A percentile compares a stretch with the other conserved stretches of the same genome.
Evolutionary conservation across 225 moss, liverwort and hornwort species (phyloP).

Genomic region (Polytrichum formosum): DNA sequence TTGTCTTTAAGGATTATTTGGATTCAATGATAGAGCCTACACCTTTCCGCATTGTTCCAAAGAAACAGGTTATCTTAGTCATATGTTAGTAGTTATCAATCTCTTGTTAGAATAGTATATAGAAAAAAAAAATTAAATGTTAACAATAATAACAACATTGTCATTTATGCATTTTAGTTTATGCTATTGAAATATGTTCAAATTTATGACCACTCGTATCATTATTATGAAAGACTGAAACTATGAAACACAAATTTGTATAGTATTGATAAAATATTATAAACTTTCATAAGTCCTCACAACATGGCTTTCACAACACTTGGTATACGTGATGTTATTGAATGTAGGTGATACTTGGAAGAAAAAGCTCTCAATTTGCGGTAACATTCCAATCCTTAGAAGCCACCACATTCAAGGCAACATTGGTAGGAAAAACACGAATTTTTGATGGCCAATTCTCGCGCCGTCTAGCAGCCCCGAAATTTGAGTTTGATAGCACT

Average conservation of each 20-base stretch:
- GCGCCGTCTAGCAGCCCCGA: slow-evolving; percentile 31
- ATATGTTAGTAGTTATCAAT: no score
- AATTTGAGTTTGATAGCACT: slow-evolving; percentile 63
- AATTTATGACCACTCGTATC: no score
- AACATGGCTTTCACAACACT: no score
- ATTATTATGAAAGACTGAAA: no score
- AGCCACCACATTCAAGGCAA: slow-evolving; percentile 44
- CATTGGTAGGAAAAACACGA: slow-evolving; percentile 56
- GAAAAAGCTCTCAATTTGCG: slow-evolving; percentile 67
- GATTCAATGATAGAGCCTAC: slow-evolving; percentile 19
- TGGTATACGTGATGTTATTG: neutral
- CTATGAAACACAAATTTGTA: no score
- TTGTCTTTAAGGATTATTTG: slow-evolving; percentile 64
- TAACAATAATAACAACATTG: no score
- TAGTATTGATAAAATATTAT: no score
- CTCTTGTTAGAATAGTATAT: no score
- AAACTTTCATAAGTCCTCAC: no score
- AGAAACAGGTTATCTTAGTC: slow-evolving; percentile 29
- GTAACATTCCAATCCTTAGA: slow-evolving; percentile 40
- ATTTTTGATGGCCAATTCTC: slow-evolving; percentile 58
- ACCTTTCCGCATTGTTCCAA: slow-evolving; percentile 45
- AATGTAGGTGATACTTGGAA: slow-evolving; percentile 68
- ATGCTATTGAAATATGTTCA: no score
- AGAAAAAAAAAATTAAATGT: no score
- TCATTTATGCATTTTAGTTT: no score